phyloP scores from a whole-genome alignment of 1,284 basidiomycete species.

The Pseudozyma thailandica region DNA sequence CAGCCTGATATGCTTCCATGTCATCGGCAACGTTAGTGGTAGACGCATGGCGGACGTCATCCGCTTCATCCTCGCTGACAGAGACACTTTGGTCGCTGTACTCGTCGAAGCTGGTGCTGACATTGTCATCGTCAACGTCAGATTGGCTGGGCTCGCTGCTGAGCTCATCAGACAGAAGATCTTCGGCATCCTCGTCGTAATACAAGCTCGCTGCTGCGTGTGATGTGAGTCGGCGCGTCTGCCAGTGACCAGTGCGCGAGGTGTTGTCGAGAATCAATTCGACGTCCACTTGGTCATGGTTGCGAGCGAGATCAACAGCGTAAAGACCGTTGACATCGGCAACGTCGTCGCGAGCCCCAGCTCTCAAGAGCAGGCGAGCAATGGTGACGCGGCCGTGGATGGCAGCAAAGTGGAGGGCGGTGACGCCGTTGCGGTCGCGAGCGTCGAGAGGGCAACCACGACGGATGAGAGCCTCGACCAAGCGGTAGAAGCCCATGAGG shows the following conservation, averaged over 20 bases:
- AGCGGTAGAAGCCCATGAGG: constrained; percentile 79
- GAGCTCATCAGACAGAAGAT: constrained; percentile 43
- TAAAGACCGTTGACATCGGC: constrained; percentile 82
- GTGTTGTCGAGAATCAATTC: constrained; percentile 67
- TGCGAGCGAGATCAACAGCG: constrained; percentile 78
- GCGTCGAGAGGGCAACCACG: constrained; percentile 82
- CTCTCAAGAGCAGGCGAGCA: constrained; percentile 77
- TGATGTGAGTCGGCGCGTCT: constrained; percentile 36
- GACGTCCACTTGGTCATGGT: constrained; percentile 72
- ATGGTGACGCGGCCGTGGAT: constrained; percentile 77
- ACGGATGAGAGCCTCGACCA: constrained; percentile 79
- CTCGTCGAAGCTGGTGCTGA: constrained; percentile 58
- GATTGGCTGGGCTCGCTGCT: constrained; percentile 45
- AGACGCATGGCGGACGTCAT: not conserved
- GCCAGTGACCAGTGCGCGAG: constrained; percentile 39
- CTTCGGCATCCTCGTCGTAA: constrained; percentile 32
- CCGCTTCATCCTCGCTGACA: constrained; percentile 29
- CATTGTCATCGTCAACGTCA: constrained; percentile 64
- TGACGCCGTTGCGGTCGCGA: constrained; percentile 89
- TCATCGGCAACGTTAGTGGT: constrained; percentile 11
- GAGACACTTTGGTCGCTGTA: constrained; percentile 44
- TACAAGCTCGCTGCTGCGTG: constrained; percentile 60
- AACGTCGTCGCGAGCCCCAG: constrained; percentile 82
- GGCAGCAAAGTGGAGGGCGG: constrained; percentile 87
- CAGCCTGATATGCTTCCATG: constrained; percentile 29